Percentiles rank a stretch among this genome's conserved stretches.
These are phyloP conservation scores for Phalaenopsis equestris DNA, from an alignment of 106 monocot species.

Conservation along the genomic window DNA sequence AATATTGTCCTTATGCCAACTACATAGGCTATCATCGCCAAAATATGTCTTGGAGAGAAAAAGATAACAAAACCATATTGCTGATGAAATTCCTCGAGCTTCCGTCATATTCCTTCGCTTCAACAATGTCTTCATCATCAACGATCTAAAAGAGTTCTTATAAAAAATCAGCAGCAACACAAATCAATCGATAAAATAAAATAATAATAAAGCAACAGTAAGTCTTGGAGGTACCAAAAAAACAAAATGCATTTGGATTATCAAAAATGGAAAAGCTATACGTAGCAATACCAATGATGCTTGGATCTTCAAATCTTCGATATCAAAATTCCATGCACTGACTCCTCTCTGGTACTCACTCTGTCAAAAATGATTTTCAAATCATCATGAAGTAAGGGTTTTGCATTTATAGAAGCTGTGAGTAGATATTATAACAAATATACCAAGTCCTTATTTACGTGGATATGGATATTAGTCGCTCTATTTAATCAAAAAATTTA, in stretches of 20 bases:
- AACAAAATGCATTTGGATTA: background rate
- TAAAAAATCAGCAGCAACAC: conserved; percentile 1
- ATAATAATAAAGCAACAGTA: background rate
- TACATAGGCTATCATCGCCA: background rate
- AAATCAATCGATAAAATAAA: background rate
- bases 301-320: conserved; percentile 85
- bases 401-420: background rate
- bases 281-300: conserved; percentile 63
- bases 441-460: background rate
- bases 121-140: conserved; percentile 66
- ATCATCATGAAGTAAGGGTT: background rate
- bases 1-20: background rate
- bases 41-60: background rate
- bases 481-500: background rate
- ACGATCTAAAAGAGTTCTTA: conserved; percentile 43
- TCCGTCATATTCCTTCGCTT: conserved; percentile 64
- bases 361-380: conserved; percentile 24
- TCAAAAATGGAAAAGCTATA: background rate
- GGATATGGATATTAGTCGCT: background rate
- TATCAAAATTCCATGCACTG: conserved; percentile 97
- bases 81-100: conserved; percentile 19
- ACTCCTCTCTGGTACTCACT: conserved; percentile 89
- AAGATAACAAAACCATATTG: conserved; percentile 34
- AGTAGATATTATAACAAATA: background rate
- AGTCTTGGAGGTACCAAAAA: background rate